Conservation (phyloP, 768 basidiomycete species). For the Suillus fuscotomentosus region DNA sequence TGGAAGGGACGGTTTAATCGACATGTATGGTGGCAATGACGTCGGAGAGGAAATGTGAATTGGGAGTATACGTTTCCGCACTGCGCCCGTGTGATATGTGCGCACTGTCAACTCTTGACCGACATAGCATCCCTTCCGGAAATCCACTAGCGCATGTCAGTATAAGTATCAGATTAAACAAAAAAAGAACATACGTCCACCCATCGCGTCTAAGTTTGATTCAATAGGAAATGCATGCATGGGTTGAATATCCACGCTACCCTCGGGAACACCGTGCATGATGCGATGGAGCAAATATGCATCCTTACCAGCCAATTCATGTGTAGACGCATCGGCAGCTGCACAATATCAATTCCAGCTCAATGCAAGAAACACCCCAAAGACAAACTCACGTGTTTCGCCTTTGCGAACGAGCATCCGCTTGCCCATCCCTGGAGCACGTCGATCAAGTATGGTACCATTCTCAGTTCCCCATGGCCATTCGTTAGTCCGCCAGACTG, state of each 20-base stretch:
- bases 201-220: constrained; percentile 93
- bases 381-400: constrained; percentile 61
- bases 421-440: constrained; percentile 77
- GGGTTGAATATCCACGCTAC: constrained; percentile 69
- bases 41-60: constrained; percentile 52
- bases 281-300: constrained; percentile 81
- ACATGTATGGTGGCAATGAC: constrained; percentile 18
- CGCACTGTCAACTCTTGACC: constrained; percentile 97
- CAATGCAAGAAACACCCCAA: neutral
- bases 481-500: constrained; percentile 54
- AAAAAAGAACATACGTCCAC: constrained; percentile 63
- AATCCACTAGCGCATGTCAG: constrained; percentile 67
- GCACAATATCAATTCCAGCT: constrained; percentile 10
- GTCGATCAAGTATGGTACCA: constrained; percentile 55
- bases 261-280: constrained; percentile 85
- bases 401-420: constrained; percentile 71
- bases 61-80: constrained; percentile 88
- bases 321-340: constrained; percentile 56
- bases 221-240: constrained; percentile 89
- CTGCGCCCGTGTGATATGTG: constrained; percentile 90
- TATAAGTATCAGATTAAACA: neutral
- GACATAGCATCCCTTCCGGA: constrained; percentile 96
- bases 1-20: constrained; percentile 23
- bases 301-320: constrained; percentile 50
- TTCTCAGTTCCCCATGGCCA: constrained; percentile 65